Percentiles rank a stretch among this genome's conserved stretches.
Evolutionary conservation across 148 eudicot genomes (phyloP).

Genomic region (Fagopyrum homotropicum): DNA sequence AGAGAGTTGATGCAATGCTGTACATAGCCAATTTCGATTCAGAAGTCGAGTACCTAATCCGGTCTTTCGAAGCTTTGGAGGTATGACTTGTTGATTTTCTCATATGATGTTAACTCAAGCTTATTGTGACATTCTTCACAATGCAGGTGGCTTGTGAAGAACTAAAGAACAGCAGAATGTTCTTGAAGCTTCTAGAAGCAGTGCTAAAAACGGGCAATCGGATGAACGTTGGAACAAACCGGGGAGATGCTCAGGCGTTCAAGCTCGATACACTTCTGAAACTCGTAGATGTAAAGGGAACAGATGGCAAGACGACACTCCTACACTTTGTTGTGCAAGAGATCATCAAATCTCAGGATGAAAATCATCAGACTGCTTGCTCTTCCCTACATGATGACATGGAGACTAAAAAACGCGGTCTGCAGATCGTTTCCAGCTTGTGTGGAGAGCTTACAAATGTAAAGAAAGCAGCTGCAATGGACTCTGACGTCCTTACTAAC

Average conservation of each 20-base stretch:
- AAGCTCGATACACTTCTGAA: constrained; percentile 93
- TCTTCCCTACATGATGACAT: constrained; percentile 37
- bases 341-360: constrained; percentile 52
- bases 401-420: constrained; percentile 59
- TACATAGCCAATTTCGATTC: constrained; percentile 78
- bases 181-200: constrained; percentile 77
- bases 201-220: constrained; percentile 89
- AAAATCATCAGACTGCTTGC: constrained; percentile 12
- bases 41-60: constrained; percentile 71
- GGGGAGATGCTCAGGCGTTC: constrained; percentile 87
- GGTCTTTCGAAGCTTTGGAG: constrained; percentile 72
- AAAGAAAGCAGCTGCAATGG: constrained; percentile 67
- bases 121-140: neutral
- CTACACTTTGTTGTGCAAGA: constrained; percentile 92
- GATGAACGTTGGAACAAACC: constrained; percentile 83
- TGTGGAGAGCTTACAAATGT: constrained; percentile 76
- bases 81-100: constrained; percentile 25
- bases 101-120: neutral
- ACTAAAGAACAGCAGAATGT: constrained; percentile 73
- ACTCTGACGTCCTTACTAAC: constrained; percentile 43
- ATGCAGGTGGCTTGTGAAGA: constrained; percentile 69
- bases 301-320: constrained; percentile 78
- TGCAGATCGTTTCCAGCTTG: constrained; percentile 60
- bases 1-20: constrained; percentile 82
- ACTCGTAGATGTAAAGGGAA: constrained; percentile 74